Conservation (phyloP, 352 stramenopile genomes). For the Vaucheria bursata region DNA sequence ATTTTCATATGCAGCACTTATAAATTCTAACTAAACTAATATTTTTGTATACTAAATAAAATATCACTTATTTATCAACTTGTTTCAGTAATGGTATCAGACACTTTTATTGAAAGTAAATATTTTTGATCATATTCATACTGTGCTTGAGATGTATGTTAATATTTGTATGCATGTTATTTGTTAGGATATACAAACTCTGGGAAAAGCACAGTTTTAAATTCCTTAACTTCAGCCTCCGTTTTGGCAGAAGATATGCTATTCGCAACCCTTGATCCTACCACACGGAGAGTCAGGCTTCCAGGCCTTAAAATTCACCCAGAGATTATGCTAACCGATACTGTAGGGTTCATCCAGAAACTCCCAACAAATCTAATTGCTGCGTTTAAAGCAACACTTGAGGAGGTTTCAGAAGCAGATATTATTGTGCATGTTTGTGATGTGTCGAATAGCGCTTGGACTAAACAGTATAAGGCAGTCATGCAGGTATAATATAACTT, state of each 20-base stretch:
- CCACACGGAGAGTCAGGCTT: conserved; percentile 65
- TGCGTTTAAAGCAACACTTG: conserved; percentile 71
- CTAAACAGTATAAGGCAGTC: background rate
- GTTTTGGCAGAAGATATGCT: conserved; percentile 74
- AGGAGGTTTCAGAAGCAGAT: conserved; percentile 62
- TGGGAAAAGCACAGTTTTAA: conserved; percentile 71
- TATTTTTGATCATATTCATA: too few species aligned
- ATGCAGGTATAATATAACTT: background rate
- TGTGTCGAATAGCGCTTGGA: conserved; percentile 8
- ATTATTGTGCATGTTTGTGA: conserved; percentile 15
- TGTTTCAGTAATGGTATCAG: too few species aligned
- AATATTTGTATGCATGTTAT: too few species aligned
- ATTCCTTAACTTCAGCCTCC: conserved; percentile 61
- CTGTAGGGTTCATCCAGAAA: conserved; percentile 77
- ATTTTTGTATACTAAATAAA: too few species aligned
- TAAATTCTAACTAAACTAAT: too few species aligned
- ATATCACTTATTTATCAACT: too few species aligned
- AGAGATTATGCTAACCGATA: conserved; percentile 71
- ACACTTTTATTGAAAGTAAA: too few species aligned
- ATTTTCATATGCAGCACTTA: too few species aligned
- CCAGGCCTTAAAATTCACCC: conserved; percentile 59
- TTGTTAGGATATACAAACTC: conserved; percentile 74
- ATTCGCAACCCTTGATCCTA: conserved; percentile 75
- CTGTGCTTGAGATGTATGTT: too few species aligned
- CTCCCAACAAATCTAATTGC: conserved; percentile 71